Evolutionary conservation across 2,329 filamentous ascomycete species (phyloP).

Genomic region (Calonectria henricotiae): DNA sequence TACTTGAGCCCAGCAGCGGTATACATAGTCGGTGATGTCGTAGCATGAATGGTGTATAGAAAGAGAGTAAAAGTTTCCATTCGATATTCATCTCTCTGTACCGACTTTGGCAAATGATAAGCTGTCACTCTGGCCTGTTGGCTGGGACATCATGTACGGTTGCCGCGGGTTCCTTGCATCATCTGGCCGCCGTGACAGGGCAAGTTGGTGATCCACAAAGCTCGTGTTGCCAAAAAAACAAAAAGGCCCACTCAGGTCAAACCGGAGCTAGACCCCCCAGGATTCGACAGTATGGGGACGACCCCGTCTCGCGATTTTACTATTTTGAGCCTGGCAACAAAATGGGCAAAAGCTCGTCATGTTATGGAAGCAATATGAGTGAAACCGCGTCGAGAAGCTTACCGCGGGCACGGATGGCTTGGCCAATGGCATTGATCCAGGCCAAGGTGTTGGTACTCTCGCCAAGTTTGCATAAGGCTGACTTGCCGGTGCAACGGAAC

Average conservation of each 20-base stretch:
- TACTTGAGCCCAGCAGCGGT: not conserved
- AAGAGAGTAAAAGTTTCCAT: too few relatives aligned
- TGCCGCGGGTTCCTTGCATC: conserved; percentile 21
- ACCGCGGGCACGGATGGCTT: too few relatives aligned
- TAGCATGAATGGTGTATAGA: too few relatives aligned
- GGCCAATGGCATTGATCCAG: not conserved
- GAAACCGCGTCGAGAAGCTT: conserved; percentile 1
- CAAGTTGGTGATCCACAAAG: conserved; percentile 4
- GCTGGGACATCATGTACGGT: not conserved
- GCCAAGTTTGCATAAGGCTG: not conserved
- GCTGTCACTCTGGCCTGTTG: not conserved
- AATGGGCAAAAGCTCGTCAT: not conserved
- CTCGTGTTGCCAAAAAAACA: conserved; percentile 9
- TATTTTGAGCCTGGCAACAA: not conserved
- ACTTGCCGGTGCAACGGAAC: not conserved
- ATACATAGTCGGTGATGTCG: too few relatives aligned
- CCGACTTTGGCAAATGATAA: not conserved
- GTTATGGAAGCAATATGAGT: not conserved
- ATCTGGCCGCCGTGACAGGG: conserved; percentile 7
- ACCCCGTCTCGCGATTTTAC: conserved; percentile 12
- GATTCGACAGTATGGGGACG: not conserved
- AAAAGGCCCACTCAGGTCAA: conserved; percentile 10
- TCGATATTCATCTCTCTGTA: too few relatives aligned
- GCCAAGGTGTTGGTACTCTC: not conserved
- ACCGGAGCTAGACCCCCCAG: conserved; percentile 2